Evolutionary conservation across 805 yeast species (phyloP), one percentile per base, ranked within the genome.

Genomic region (Diddensiella santjacobensis): DNA sequence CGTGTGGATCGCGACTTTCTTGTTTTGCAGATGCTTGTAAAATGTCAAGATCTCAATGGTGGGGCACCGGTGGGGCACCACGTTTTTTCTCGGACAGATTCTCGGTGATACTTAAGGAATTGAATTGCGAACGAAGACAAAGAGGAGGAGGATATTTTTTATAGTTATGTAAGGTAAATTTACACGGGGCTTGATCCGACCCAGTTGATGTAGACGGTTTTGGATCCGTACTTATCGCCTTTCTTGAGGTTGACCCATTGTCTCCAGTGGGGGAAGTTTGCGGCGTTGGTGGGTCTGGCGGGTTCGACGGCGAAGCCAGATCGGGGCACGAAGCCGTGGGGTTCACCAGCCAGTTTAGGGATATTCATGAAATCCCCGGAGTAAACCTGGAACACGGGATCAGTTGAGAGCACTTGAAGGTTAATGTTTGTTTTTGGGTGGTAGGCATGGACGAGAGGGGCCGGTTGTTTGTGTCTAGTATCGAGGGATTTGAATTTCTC

Each of bases 291-390:
- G 59, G 68, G 80, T 58, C 87, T 69, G 22, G 78, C 72, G 29
- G 84, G 80, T 63, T 82, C 88, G 31, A 80, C 68, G 54, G 84
- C 80, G 63, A 82, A 74, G 2, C 86, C 87, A 45, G 74, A 62
- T 55, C 69, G 73, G 45, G 55, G 62, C 2, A 47, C 48, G 42
- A 41, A 54, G 5, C 42, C 56, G 53, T 61, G 62, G n/a, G 55
- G 26, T 51, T 57, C 54, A 18, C 62, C 69, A 3, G 33, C 51
- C 10, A 56, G 41, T 17, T 59, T 71, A 18, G 66, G 64, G 30
- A 71, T 70, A 45, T 69, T 56, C 39, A 75, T 70, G 45, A 69
- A 67, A 56, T 76, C 81, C 19, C 84, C 85, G 24, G 86, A 80
- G 64, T 81, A 82, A 36, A 82, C 68, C 62, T 81, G 86, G 69